Evolutionary conservation across 768 basidiomycete species (phyloP), one percentile per base, ranked within the genome.

Genomic region (Pholiota conissans): DNA sequence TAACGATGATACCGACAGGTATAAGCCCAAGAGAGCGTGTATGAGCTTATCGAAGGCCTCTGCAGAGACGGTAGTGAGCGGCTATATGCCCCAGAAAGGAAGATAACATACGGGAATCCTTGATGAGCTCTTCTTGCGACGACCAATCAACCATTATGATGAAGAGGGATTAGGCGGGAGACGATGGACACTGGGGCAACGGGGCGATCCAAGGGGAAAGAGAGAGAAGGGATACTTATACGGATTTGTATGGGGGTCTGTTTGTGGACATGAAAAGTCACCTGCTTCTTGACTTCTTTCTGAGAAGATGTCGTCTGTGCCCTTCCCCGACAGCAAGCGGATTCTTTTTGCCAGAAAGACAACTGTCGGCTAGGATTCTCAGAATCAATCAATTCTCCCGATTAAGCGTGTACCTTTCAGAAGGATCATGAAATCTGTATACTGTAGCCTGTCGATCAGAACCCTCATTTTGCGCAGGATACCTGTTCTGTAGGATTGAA

Each of bases 1-100:
- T 55, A n/a, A 37, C 39, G 42, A 57, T 18, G 39, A 29, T 18
- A 74, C 81, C 57, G 61, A 80, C 85, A 84, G 76, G 63, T 87
- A 88, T 20, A 87, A 65, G 5, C 85, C 86, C 10, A 86, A 72
- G 54, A 86, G 68, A 45, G 71, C 74, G 58, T 88, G 85, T 76
- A 85, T 84, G 55, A 87, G 79, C 56, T 80, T 83, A 63, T 73
- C 74, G 67, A 82, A 82, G 30, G 76, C 76, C 50, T 65, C 80
- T 81, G 7, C 29, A 20, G 10, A 51, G 40, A 37, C 28, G 26
- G 52, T 58, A 22, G 57, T 49, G 35, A 49, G 32, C 13, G 18
- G 35, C 34, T 28, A 35, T 9, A 7, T 20, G 13, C 18, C 7
- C n/a, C 16, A 50, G 52, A 39, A 26, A 49, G 29, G 56, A 32